These are phyloP conservation scores for Furcasterigmium furcatum DNA, from an alignment of 2,329 filamentous ascomycete species.

Conservation along the genomic window DNA sequence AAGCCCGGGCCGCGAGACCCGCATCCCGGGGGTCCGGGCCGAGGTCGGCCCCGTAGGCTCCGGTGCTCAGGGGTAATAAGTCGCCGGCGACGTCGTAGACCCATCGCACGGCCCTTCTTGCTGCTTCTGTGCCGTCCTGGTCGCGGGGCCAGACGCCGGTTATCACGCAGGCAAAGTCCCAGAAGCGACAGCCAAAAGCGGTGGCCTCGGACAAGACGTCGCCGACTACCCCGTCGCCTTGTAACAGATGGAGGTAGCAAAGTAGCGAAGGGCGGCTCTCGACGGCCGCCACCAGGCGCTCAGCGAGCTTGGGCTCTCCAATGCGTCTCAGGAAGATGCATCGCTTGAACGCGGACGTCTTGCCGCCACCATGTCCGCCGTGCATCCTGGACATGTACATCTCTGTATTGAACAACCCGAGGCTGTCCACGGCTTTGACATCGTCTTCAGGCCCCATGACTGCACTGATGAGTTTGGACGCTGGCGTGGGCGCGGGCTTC, in stretches of 20 bases:
- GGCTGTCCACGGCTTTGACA: slow-evolving; percentile 35
- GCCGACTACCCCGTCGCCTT: slow-evolving; percentile 51
- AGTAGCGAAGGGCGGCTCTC: slow-evolving; percentile 43
- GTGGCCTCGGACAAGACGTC: slow-evolving; percentile 40
- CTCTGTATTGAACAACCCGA: slow-evolving; percentile 54
- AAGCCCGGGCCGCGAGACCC: slow-evolving; percentile 47
- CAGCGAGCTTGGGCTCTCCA: slow-evolving; percentile 34
- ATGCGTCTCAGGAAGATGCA: slow-evolving; percentile 61
- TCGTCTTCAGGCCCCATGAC: slow-evolving; percentile 29
- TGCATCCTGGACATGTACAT: slow-evolving; percentile 61
- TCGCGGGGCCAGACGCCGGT: slow-evolving; percentile 59
- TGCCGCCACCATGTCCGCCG: slow-evolving; percentile 52
- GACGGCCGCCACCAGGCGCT: slow-evolving; percentile 40
- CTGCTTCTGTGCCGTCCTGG: slow-evolving; percentile 39
- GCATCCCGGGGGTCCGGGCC: slow-evolving; percentile 59
- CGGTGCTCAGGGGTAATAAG: slow-evolving; percentile 46
- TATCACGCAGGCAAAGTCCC: slow-evolving; percentile 62
- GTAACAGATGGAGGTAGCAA: slow-evolving; percentile 61
- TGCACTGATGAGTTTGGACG: slow-evolving; percentile 4
- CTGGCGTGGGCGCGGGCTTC: slow-evolving; percentile 9
- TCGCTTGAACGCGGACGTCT: slow-evolving; percentile 63
- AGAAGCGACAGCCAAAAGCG: slow-evolving; percentile 62
- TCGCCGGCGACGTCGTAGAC: slow-evolving; percentile 48
- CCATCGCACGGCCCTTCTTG: slow-evolving; percentile 42
- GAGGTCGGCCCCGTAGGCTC: slow-evolving; percentile 59